Conservation (phyloP, 1,284 basidiomycete genomes). For the Athelia sp. region DNA sequence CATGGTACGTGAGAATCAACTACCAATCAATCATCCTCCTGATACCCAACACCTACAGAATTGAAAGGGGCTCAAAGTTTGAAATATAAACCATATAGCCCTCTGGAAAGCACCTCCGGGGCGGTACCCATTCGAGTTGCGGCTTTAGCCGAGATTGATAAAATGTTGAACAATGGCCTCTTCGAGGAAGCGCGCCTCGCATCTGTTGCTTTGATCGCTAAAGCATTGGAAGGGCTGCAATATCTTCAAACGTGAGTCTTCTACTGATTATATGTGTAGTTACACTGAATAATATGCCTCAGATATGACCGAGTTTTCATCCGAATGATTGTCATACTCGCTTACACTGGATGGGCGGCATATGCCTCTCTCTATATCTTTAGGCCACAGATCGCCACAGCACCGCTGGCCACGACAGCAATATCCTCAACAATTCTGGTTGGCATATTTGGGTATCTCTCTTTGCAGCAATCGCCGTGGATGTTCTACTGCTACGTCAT, state of each 20-base stretch:
- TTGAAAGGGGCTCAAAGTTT: conserved; percentile 54
- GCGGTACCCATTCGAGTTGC: conserved; percentile 16
- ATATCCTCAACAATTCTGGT: conserved; percentile 28
- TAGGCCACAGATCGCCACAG: conserved; percentile 18
- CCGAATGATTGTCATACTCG: conserved; percentile 61
- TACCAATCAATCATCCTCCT: background rate
- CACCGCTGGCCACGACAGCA: conserved; percentile 7
- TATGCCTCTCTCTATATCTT: conserved; percentile 57
- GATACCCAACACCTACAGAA: conserved; percentile 32
- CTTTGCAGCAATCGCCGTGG: conserved; percentile 60
- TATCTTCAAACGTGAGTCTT: conserved; percentile 73
- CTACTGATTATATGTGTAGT: background rate
- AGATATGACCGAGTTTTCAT: conserved; percentile 77
- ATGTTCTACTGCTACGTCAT: conserved; percentile 76
- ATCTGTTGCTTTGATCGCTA: conserved; percentile 51
- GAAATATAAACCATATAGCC: conserved; percentile 58
- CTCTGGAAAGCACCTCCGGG: conserved; percentile 25
- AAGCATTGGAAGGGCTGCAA: conserved; percentile 61
- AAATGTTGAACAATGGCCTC: conserved; percentile 34
- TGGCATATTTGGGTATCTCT: conserved; percentile 49
- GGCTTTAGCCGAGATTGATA: conserved; percentile 36
- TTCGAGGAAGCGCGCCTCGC: conserved; percentile 48
- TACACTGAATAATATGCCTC: background rate
- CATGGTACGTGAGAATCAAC: conserved; percentile 51
- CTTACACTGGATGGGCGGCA: conserved; percentile 78